A percentile compares a stretch with the other conserved stretches of the same genome.
These are phyloP conservation scores for Zizania latifolia DNA, from an alignment of 176 grass and related monocot species.

Conservation along the genomic window DNA sequence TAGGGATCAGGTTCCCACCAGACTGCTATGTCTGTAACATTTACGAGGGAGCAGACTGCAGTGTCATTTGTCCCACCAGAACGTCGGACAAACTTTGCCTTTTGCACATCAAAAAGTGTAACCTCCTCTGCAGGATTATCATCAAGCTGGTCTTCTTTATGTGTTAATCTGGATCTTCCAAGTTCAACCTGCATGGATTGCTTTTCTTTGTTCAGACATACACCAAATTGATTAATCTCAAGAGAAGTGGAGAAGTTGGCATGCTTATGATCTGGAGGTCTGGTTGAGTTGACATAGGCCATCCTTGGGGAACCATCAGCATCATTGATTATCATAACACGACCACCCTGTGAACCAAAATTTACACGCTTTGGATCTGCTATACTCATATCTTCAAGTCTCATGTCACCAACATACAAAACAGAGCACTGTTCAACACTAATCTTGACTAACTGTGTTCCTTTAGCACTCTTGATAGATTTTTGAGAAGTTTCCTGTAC, in stretches of 20 bases:
- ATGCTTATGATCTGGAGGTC: constrained; percentile 50
- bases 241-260: constrained; percentile 73
- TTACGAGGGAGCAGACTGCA: constrained; percentile 77
- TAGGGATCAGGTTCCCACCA: constrained; percentile 84
- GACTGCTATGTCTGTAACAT: constrained; percentile 65
- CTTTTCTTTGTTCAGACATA: constrained; percentile 83
- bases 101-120: constrained; percentile 63
- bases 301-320: constrained; percentile 60
- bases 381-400: constrained; percentile 75
- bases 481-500: constrained; percentile 39
- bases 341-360: constrained; percentile 89
- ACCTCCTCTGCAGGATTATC: constrained; percentile 46
- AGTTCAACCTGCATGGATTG: constrained; percentile 76
- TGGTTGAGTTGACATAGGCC: constrained; percentile 58
- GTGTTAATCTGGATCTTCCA: constrained; percentile 54
- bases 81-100: constrained; percentile 84
- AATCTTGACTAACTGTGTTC: constrained; percentile 60
- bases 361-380: constrained; percentile 89
- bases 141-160: constrained; percentile 60
- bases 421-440: constrained; percentile 57
- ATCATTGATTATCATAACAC: constrained; percentile 55
- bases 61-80: constrained; percentile 61
- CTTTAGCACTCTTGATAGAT: constrained; percentile 50
- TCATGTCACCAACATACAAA: constrained; percentile 66
- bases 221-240: constrained; percentile 56